These are phyloP conservation scores for Fragilaria crotonensis DNA, from an alignment of 108 stramenopile genomes.

Conservation along the genomic window DNA sequence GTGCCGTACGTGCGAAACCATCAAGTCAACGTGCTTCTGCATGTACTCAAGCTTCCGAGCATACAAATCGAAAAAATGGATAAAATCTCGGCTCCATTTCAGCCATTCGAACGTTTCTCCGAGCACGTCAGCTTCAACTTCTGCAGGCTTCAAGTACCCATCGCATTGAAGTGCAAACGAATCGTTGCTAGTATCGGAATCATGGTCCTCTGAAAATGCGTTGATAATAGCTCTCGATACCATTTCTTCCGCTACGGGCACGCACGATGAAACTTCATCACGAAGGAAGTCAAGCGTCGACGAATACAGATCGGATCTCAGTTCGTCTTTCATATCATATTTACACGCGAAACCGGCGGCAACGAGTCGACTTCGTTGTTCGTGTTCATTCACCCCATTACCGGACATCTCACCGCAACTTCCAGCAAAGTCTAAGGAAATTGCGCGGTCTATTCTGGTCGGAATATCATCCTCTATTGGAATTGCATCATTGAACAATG, in stretches of 20 bases:
- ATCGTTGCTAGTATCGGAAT: background rate
- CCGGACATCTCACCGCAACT: background rate
- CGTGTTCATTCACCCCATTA: background rate
- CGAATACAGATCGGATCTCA: conserved; percentile 19
- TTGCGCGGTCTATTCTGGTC: background rate
- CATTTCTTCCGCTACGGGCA: conserved; percentile 32
- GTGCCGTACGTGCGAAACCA: conserved; percentile 28
- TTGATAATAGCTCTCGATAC: conserved; percentile 36
- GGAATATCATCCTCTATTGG: no score
- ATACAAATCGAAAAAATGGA: conserved; percentile 6
- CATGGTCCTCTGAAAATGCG: conserved; percentile 25
- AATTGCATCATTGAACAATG: no score
- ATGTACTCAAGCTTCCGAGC: conserved; percentile 15
- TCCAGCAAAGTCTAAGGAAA: background rate
- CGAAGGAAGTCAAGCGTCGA: conserved; percentile 23
- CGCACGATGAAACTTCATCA: conserved; percentile 4
- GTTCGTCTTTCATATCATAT: conserved; percentile 20
- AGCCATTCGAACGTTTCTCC: conserved; percentile 25
- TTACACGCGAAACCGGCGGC: background rate
- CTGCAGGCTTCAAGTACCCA: conserved; percentile 9
- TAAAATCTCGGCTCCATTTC: conserved; percentile 2
- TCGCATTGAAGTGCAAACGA: conserved; percentile 4
- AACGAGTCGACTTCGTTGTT: background rate
- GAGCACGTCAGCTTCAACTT: conserved; percentile 27
- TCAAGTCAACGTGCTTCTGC: conserved; percentile 12